Base-by-base conservation (phyloP, 2,329 filamentous ascomycete genomes). In the Colletotrichum tabaci region DNA sequence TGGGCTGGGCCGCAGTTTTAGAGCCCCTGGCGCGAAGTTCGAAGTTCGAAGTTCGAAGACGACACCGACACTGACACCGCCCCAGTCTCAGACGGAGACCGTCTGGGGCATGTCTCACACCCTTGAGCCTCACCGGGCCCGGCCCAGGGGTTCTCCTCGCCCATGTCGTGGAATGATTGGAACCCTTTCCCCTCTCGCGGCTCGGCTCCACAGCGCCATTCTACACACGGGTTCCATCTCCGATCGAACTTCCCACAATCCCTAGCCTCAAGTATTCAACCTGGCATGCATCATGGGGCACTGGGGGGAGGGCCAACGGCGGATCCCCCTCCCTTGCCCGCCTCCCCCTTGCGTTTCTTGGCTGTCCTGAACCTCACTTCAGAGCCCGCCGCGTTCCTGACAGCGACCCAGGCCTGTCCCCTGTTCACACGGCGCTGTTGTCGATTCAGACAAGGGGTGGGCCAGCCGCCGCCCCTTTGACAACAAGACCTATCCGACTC, bases 21-120 rank as follows among this genome's bases (percentile, higher is more conserved):
- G 49, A 49, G 67, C 67, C 46, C 56, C 0, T 65, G 49, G 30
- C 49, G 56, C 66, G 68, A 67, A 67, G 63, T 50, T 26, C 70
- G 56, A 65, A 55, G 44, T 55, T 21, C 40, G 46, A 50, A 49
- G 30, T 35, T 35, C 30, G 30, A 8, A 35, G 35, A 38, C 35
- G 35, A 38, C 9, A 38, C 35, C 35, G 35, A 38, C 35, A 38
- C 35, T 8, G 9, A 38, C 30, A 35, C 30, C 1, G 30, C 30
- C 62, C 66, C 56, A 61, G 61, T 60, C 74, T 76, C 77, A 75
- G 74, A 80, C 78, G 76, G 73, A 62, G 72, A 67, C 67, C 72
- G 78, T 79, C 77, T 75, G 77, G 77, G 72, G 70, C 70, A 55
- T 74, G 78, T 80, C 77, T 80, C 78, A 79, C 30, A 72, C 66